Conservation (phyloP, 805 yeast genomes). For the Candida oleophila region DNA sequence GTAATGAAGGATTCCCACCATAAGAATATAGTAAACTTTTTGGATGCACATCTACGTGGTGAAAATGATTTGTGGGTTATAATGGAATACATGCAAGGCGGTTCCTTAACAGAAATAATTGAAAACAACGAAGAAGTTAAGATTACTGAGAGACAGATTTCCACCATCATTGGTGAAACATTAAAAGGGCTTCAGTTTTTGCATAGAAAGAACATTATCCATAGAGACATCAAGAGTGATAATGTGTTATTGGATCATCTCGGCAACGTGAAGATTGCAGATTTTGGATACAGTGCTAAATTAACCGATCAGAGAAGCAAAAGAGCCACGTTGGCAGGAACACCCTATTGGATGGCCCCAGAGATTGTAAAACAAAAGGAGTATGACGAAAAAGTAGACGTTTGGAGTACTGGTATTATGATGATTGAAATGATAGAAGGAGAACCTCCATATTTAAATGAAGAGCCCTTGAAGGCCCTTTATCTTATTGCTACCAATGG, state of each 20-base stretch:
- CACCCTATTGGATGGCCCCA: slow-evolving; percentile 99
- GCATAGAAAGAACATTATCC: slow-evolving; percentile 90
- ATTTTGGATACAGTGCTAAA: slow-evolving; percentile 94
- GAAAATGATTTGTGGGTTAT: slow-evolving; percentile 91
- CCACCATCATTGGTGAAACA: slow-evolving; percentile 91
- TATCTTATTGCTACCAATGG: slow-evolving; percentile 79
- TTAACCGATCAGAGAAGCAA: slow-evolving; percentile 64
- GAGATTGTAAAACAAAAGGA: slow-evolving; percentile 80
- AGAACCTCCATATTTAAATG: slow-evolving; percentile 83
- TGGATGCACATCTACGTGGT: slow-evolving; percentile 79
- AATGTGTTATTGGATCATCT: slow-evolving; percentile 78
- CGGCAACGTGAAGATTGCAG: slow-evolving; percentile 93
- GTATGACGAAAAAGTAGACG: slow-evolving; percentile 79
- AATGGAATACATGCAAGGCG: slow-evolving; percentile 99
- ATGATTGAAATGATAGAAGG: slow-evolving; percentile 86
- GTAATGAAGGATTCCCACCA: slow-evolving; percentile 94
- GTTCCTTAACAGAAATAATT: slow-evolving; percentile 92
- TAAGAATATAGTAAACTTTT: slow-evolving; percentile 88
- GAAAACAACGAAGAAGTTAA: slow-evolving; percentile 65
- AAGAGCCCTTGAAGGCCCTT: slow-evolving; percentile 74
- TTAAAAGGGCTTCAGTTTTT: slow-evolving; percentile 80
- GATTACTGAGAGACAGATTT: slow-evolving; percentile 92
- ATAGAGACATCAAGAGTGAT: slow-evolving; percentile 94
- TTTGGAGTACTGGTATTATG: slow-evolving; percentile 84
- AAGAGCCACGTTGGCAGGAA: slow-evolving; percentile 98